phyloP scores from a whole-genome alignment of 352 stramenopile species.

The Pythium volutum region DNA sequence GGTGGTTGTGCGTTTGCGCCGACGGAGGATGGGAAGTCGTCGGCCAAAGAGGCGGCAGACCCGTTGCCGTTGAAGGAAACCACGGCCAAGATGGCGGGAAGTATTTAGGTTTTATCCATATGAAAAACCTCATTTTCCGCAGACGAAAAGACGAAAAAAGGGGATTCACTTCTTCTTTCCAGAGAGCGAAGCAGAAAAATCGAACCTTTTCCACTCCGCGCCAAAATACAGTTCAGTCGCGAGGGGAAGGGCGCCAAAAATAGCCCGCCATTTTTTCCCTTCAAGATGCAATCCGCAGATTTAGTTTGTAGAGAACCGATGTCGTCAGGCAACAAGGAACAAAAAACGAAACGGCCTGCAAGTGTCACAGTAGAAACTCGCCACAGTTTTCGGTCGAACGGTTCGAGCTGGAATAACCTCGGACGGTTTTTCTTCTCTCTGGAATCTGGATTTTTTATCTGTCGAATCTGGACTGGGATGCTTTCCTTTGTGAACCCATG shows the following conservation, averaged over 20 bases:
- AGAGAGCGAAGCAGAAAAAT: constrained; percentile 5
- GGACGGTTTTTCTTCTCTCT: not conserved
- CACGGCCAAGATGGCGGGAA: constrained; percentile 27
- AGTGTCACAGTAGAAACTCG: not conserved
- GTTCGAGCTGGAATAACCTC: too few species aligned
- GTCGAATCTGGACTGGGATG: not conserved
- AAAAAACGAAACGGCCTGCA: not conserved
- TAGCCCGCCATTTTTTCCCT: not conserved
- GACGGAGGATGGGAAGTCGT: not conserved
- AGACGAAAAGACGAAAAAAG: not conserved
- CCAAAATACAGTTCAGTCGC: not conserved
- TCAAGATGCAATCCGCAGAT: not conserved
- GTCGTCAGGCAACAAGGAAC: not conserved
- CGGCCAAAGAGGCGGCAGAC: constrained; percentile 16
- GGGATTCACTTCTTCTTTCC: constrained; percentile 16
- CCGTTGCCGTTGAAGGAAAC: constrained; percentile 27
- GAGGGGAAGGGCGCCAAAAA: constrained; percentile 3
- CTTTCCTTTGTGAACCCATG: not conserved
- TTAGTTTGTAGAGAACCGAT: not conserved
- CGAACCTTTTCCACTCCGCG: not conserved
- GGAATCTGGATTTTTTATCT: not conserved
- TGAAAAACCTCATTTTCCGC: constrained; percentile 12
- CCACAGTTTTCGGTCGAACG: too few species aligned
- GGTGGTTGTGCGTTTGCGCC: not conserved
- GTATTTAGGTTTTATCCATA: constrained; percentile 22